Evolutionary conservation across 2,329 filamentous ascomycete species (phyloP), one percentile per base, ranked within the genome.

Genomic region (Tolypocladium ophioglossoides): DNA sequence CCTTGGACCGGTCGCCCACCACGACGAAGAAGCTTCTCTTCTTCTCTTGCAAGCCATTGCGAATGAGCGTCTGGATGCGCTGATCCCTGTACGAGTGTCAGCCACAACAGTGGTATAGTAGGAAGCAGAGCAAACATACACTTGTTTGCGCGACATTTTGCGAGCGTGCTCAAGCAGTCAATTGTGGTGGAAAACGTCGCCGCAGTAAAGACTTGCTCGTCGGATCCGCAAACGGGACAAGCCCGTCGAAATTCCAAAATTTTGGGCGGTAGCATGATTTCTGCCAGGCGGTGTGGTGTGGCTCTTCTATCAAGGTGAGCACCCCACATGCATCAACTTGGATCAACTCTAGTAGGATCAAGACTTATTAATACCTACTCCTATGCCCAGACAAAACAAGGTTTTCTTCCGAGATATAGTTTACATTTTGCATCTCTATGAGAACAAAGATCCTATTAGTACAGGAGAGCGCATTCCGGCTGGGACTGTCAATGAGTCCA

Each of bases 11-110:
- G 71, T 99, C 69, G 66, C 94, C 94, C 48, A 99, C 92, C 27
- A 99, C 85, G 55, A 99, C 89, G 72, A 99, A 95, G 77, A 99
- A 96, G 75, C 89, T 95, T 71, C 94, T 84, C 77, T 97, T 97
- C 82, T 96, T 96, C 71, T 96, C 91, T 71, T 89, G 89, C 58
- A 91, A 78, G 61, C 88, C 87, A 87, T 96, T 96, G 69, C 86
- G 84, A 66, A 96, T 92, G 63, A 96, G 84, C 70, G 91, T 86
- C 57, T 87, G 88, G 65, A 96, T 95, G 71, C 91, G 88, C 74
- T 88, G 87, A 72, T 96, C 91, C 67, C 89, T 91, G 59, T 5
- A 24, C 3, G 35, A 24, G 18, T 9, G n/a, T 27, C 20, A 54
- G 46, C n/a, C 35, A 50, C 20, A 41, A 53, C 22, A 54, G 22